These are phyloP conservation scores for Aspergillus vadensis DNA, from an alignment of 2,329 filamentous ascomycete genomes.

Conservation along the genomic window DNA sequence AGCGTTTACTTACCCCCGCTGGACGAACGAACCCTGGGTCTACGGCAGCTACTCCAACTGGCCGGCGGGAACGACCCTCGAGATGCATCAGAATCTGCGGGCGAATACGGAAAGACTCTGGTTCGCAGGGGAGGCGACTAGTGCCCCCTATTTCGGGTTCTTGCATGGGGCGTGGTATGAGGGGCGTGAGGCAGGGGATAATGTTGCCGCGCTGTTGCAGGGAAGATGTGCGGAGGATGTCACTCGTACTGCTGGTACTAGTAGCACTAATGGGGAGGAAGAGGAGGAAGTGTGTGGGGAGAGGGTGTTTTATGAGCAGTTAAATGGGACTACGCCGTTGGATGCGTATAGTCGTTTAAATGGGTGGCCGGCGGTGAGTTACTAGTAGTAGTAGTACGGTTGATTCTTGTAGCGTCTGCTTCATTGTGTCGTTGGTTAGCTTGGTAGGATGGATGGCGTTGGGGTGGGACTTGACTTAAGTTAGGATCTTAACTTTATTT, in stretches of 20 bases:
- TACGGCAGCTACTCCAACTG: slow-evolving; percentile 69
- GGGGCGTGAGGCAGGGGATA: slow-evolving; percentile 50
- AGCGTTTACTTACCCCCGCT: slow-evolving; percentile 63
- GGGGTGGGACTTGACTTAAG: neutral
- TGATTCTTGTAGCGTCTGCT: slow-evolving; percentile 9
- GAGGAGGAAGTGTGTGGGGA: slow-evolving; percentile 22
- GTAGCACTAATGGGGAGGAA: neutral
- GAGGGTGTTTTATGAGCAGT: slow-evolving; percentile 28
- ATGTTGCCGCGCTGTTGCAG: slow-evolving; percentile 31
- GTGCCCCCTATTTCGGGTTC: slow-evolving; percentile 66
- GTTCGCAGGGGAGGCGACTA: slow-evolving; percentile 68
- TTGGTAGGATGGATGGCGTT: neutral
- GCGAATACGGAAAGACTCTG: slow-evolving; percentile 64
- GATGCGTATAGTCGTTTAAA: slow-evolving; percentile 32
- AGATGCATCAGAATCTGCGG: slow-evolving; percentile 68
- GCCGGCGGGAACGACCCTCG: slow-evolving; percentile 63
- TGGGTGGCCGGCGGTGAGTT: slow-evolving; percentile 29
- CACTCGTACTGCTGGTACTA: too few relatives aligned
- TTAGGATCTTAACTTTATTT: neutral
- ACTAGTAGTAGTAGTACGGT: slow-evolving; percentile 22
- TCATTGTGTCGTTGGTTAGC: too few relatives aligned
- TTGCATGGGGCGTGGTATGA: slow-evolving; percentile 65
- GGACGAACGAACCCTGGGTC: slow-evolving; percentile 54
- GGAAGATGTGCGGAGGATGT: slow-evolving; percentile 16
- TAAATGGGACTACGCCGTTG: slow-evolving; percentile 35